Evolutionary conservation across 2,329 filamentous ascomycete species (phyloP).

Genomic region (Talaromyces piceae): DNA sequence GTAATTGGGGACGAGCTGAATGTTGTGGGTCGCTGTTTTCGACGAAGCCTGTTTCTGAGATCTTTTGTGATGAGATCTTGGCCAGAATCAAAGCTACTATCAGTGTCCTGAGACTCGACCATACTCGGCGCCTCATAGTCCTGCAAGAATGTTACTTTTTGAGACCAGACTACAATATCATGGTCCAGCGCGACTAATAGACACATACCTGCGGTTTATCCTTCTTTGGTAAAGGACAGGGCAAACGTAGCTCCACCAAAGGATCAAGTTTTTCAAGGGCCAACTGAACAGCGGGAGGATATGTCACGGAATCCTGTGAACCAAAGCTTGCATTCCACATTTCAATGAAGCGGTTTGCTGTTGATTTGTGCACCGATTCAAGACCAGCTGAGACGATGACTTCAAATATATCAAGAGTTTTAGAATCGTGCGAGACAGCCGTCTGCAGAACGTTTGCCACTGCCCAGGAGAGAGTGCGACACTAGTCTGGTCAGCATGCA

Average conservation of each 20-base stretch:
- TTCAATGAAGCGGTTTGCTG: slow-evolving; percentile 46
- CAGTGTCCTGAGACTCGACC: slow-evolving; percentile 44
- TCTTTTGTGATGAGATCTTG: slow-evolving; percentile 6
- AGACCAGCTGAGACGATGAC: slow-evolving; percentile 47
- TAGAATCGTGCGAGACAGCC: slow-evolving; percentile 19
- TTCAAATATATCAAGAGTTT: slow-evolving; percentile 46
- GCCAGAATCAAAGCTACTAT: slow-evolving; percentile 26
- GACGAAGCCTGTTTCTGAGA: slow-evolving; percentile 5
- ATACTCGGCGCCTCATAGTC: slow-evolving; percentile 24
- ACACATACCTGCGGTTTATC: slow-evolving; percentile 25
- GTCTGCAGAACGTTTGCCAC: slow-evolving; percentile 25
- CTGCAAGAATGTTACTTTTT: slow-evolving; percentile 11
- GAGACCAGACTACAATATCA: slow-evolving; percentile 8
- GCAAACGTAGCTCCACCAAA: slow-evolving; percentile 46
- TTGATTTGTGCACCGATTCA: slow-evolving; percentile 43
- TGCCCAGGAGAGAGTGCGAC: slow-evolving; percentile 24
- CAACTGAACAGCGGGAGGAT: slow-evolving; percentile 56
- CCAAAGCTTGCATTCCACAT: slow-evolving; percentile 69
- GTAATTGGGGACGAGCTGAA: slow-evolving; percentile 25
- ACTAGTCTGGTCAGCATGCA: slow-evolving; percentile 16
- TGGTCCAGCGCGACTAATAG: neutral
- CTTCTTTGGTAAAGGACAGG: slow-evolving; percentile 35
- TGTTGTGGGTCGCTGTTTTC: slow-evolving; percentile 8
- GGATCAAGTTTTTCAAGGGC: slow-evolving; percentile 56
- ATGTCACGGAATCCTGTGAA: slow-evolving; percentile 51